Conservation (phyloP, 192 early-diverging fungal species). For the Podila epicladia region DNA sequence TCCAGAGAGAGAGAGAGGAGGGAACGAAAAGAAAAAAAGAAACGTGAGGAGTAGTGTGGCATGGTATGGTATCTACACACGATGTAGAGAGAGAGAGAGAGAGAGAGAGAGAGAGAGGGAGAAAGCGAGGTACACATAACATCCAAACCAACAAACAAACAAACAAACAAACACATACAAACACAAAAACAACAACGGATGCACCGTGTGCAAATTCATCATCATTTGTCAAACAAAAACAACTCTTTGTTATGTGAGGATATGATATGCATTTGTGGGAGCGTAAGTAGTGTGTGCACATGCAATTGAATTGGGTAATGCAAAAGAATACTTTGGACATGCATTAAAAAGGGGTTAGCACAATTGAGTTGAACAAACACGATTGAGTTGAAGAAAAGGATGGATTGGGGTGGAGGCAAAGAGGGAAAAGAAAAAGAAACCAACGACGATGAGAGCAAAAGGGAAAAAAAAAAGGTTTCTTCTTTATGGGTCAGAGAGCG, state of each 20-base stretch:
- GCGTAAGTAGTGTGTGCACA: too few relatives aligned
- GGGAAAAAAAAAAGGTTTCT: conserved; percentile 3
- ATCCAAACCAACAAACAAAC: neutral
- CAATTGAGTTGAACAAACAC: too few relatives aligned
- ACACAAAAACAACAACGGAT: neutral
- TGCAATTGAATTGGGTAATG: too few relatives aligned
- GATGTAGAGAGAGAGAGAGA: neutral
- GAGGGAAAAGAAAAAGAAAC: neutral
- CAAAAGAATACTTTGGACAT: too few relatives aligned
- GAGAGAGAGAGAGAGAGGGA: too few relatives aligned
- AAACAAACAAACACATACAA: neutral
- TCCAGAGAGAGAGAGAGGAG: neutral
- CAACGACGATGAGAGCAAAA: neutral
- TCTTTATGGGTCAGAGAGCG: too few relatives aligned
- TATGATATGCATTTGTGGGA: too few relatives aligned
- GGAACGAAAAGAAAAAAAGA: neutral
- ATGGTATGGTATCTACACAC: neutral
- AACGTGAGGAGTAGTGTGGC: neutral
- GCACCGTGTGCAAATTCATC: too few relatives aligned
- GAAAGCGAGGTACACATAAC: neutral
- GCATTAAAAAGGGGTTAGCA: too few relatives aligned
- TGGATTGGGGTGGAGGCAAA: neutral
- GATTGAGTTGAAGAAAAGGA: neutral
- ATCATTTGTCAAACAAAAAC: too few relatives aligned
- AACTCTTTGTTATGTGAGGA: too few relatives aligned